Percentiles rank a stretch among this genome's conserved stretches.
phyloP scores from a whole-genome alignment of 768 basidiomycete genomes.

The Ramaria sp. region DNA sequence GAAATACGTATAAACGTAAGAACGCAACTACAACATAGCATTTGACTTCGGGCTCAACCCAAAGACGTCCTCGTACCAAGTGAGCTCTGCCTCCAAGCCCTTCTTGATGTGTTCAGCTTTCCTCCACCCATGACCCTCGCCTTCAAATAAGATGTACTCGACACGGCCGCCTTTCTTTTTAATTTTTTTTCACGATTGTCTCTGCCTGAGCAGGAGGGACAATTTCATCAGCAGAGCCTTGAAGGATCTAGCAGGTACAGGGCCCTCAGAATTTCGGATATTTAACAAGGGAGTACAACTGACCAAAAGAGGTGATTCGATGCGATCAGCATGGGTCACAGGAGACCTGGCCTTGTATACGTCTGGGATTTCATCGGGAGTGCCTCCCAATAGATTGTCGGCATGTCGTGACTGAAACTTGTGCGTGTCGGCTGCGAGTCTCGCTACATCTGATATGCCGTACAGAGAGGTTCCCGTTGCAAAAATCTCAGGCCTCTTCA shows the following conservation, averaged over 20 bases:
- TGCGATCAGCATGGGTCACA: no score
- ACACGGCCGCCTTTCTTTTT: conserved; percentile 38
- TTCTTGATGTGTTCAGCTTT: conserved; percentile 43
- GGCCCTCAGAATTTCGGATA: neutral
- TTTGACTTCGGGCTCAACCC: neutral
- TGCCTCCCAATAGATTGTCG: conserved; percentile 55
- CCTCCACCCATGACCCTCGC: conserved; percentile 60
- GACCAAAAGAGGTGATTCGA: no score
- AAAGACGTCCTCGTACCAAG: conserved; percentile 42
- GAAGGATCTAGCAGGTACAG: conserved; percentile 40
- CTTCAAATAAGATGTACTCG: conserved; percentile 50
- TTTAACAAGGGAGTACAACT: no score
- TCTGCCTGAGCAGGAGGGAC: conserved; percentile 62
- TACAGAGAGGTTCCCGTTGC: conserved; percentile 56
- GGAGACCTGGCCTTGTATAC: conserved; percentile 37
- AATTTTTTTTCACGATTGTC: conserved; percentile 42
- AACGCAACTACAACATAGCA: neutral
- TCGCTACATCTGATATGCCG: conserved; percentile 55
- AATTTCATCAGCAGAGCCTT: conserved; percentile 51
- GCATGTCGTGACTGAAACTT: conserved; percentile 58
- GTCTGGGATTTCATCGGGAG: conserved; percentile 38
- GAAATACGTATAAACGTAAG: no score
- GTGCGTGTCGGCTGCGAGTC: conserved; percentile 53
- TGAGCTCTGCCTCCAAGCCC: conserved; percentile 41
- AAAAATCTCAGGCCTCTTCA: conserved; percentile 22